Base-by-base conservation (phyloP, 2,329 filamentous ascomycete genomes). In the Curvularia hawaiiensis region DNA sequence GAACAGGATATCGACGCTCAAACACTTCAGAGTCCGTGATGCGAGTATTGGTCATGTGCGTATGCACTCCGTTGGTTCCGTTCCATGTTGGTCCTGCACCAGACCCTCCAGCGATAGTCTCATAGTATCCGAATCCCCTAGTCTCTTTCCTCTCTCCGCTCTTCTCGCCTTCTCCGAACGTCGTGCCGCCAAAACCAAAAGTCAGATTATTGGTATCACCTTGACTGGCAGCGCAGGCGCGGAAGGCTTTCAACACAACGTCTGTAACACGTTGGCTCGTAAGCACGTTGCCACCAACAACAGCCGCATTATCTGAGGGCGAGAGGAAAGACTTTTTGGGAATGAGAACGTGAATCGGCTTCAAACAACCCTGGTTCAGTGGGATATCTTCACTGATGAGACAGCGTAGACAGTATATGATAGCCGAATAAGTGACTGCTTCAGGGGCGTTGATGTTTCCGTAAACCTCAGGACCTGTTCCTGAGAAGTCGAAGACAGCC, bases 121-220 rank as follows among this genome's bases (percentile, higher is more conserved):
- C 91, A 74, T 94, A 94, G 79, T 94, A 95, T 10, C 91, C 91
- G 70, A 95, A 95, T 0, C 91, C 91, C 35, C 86, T 86, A n/a
- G 86, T 81, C n/a, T 83, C 82, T 53, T 84, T 82, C 43, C 68
- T 64, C 12, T 60, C 61, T 14, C 60, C 43, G 7, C 43, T 57
- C 14, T 56, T 59, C 4, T 54, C 44, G 0, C 50, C 54, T 18
- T 64, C 59, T 6, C 59, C 54, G 11, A 60, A 61, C 11, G 61
- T 61, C 2, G 67, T 68, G 6, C 90, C 90, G 52, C 90, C 89
- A 67, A 91, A 91, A 60, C 90, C 91, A 69, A 95, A 95, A 0
- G 91, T 94, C 6, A 95, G 82, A 73, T 94, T 94, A 77, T 95
- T 95, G 75, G 88, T 90, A 76, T 90, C 89, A 48, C 91, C 91